Evolutionary conservation across 352 stramenopile species (phyloP), one percentile per base, ranked within the genome.

Genomic region (Globisporangium orthogonon): DNA sequence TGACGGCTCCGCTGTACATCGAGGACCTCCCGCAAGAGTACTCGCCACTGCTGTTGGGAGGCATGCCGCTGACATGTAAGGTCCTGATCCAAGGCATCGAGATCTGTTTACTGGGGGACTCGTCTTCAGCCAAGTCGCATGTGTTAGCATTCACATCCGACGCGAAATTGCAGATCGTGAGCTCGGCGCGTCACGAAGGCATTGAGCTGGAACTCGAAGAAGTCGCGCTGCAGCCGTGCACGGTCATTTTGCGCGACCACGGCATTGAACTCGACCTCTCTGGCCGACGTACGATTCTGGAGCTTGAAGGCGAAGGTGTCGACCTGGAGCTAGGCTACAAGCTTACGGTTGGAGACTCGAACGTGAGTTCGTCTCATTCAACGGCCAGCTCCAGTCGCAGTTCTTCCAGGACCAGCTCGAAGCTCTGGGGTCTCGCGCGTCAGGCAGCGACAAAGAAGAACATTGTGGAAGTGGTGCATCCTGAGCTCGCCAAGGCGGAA

Each of bases 251-350:
- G 48, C 60, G 63, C 13, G 70, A 80, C 10, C 71, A 95, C 50
- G 78, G 65, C 4, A 91, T 95, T 59, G 74, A 90, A 2, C 69
- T 95, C 11, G 78, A 91, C 10, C 76, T 94, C 11, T 59, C 79
- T 13, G 80, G 85, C 17, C 48, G 89, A 46, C 74, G 86, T 28
- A 91, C 72, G 43, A 91, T 95, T 47, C 46, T 95, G 59, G 86
- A 95, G 48, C 70, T 95, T 17, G 86, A 95, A 69, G 86, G 86
- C 51, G 86, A 94, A 73, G 86, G 86, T 11, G 82, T 93, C 28
- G 86, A 95, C 59, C 60, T 95, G 31, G 69, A 86, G 49, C 61
- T 95, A 35, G 76, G 76, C 7, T 95, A 95, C 61, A 71, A 73
- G 55, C 56, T 95, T 52, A 69, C 64, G 10, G 61, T 93, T 43